A percentile compares a stretch with the other conserved stretches of the same genome.
Conservation (phyloP, 2,329 filamentous ascomycete species). For the Beauveria medogensis region DNA sequence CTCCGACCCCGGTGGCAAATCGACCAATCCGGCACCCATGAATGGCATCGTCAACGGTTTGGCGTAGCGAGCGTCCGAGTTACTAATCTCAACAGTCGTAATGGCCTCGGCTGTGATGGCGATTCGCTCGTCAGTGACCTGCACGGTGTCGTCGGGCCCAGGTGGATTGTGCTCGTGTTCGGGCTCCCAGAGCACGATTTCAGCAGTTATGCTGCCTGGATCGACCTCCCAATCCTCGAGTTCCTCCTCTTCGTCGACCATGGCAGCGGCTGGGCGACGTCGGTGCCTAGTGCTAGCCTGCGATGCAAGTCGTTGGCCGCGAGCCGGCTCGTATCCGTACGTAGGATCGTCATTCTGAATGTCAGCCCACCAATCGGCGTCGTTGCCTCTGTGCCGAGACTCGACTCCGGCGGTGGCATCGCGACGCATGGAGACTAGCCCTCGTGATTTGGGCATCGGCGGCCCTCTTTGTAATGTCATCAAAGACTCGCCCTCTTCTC, state of each 20-base stretch:
- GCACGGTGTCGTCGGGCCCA: constrained; percentile 45
- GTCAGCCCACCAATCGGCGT: constrained; percentile 1
- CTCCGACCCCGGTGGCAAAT: constrained; percentile 71
- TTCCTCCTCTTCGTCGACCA: constrained; percentile 43
- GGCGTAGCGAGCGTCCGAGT: constrained; percentile 74
- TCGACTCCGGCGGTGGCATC: constrained; percentile 46
- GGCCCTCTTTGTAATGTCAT: constrained; percentile 38
- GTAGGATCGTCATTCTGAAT: neutral
- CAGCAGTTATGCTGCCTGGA: constrained; percentile 55
- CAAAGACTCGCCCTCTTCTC: constrained; percentile 30
- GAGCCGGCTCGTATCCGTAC: neutral
- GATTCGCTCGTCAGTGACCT: constrained; percentile 46
- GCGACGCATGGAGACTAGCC: constrained; percentile 37
- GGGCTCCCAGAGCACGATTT: constrained; percentile 56
- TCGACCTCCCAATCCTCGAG: constrained; percentile 64
- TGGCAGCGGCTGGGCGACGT: constrained; percentile 22
- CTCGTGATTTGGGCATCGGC: constrained; percentile 39
- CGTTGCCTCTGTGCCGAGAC: constrained; percentile 23
- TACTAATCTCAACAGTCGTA: constrained; percentile 48
- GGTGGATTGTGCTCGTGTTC: constrained; percentile 47
- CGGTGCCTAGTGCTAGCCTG: constrained; percentile 21
- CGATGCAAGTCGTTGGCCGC: neutral
- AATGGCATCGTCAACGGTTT: constrained; percentile 81
- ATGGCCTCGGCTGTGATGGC: constrained; percentile 50
- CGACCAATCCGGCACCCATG: constrained; percentile 83